Evolutionary conservation across 805 yeast species (phyloP), one percentile per base, ranked within the genome.

Genomic region (Kuraishia hungarica): DNA sequence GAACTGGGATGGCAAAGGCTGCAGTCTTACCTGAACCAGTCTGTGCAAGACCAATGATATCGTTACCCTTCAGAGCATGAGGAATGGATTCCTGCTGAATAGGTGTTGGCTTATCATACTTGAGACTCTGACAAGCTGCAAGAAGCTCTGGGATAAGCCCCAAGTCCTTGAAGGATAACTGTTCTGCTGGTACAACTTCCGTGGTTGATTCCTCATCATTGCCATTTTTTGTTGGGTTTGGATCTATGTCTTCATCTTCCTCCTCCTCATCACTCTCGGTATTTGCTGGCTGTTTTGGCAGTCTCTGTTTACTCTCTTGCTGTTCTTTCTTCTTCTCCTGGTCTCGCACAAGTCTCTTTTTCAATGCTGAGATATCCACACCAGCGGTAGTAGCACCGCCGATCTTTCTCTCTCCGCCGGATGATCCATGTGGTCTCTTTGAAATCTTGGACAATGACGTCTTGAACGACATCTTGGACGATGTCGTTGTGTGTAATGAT

Each of bases 21-120:
- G 98, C 99, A 0, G 99, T 94, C 70, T 93, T 93, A 60, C 99
- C 99, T 2, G 97, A 89, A 50, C 99, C 99, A 0, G 99, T 93
- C 66, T 93, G 97, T 0, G 99, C 99, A 58, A 93, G 78, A 15
- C 99, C 99, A 65, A 93, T 91, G 51, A 93, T 86, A 72, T 93
- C 99, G 60, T 90, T 83, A 2, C 97, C 97, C 61, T 86, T 82
- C 20, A 94, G 72, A 2, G 97, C 97, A 60, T 87, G 87, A 1
- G 98, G 98, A 58, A 93, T 87, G 13, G 97, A 81, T 69, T 89
- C 90, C 7, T 86, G 80, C 72, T 93, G 99, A 68, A 93, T 94
- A 11, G 98, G 97, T 0, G 98, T 92, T 48, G 99, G 98, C 60
- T 79, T 83, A 19, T 81, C 75, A 69, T 78, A 94, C 56, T 89